Evolutionary conservation across 495 filamentous ascomycete genomes (phyloP), one percentile per base, ranked within the genome.

Genomic region (Cercophora sp.): DNA sequence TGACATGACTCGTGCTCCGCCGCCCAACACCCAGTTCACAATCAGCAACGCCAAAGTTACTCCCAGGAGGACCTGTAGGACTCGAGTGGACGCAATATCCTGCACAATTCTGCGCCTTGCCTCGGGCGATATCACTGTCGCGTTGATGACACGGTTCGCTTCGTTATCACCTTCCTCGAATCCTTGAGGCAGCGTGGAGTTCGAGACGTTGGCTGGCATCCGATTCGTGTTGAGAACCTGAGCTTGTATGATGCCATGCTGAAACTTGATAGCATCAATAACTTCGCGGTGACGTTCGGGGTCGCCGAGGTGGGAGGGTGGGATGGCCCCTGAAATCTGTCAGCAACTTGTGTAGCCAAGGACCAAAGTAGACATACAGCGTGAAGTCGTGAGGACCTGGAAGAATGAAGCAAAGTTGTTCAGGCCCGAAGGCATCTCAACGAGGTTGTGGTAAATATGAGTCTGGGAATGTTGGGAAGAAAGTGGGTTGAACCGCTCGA

Each of bases 211-310:
- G 19, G 60, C 50, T 4, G 56, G 52, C 1, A 32, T 5, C 3
- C 24, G 34, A 23, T 37, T 16, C 13, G 13, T 4, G 3, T 25
- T 23, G 18, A 47, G 24, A 16, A 13, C n/a, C 53, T 64, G 61
- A 5, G 58, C 61, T 3, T 37, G 46, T 20, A 61, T 59, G 52
- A 64, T 45, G 31, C 47, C 50, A 39, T 59, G 52, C 10, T 61
- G 61, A 42, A 57, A 56, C 13, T 54, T 54, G 48, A 61, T 61
- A n/a, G 61, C 55, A 0, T 49, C 52, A 6, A 19, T 22, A 31
- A 64, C 36, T 2, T 8, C 19, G 0, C 32, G 23, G 9, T 24
- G 43, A 9, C 34, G 45, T 0, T 45, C n/a, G 8, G 52, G 26
- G 46, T 56, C 35, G 34, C 58, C 55, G 2, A 64, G 48, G 8